Conservation (phyloP, 1,284 basidiomycete genomes). For the Cryptococcus hybrid region DNA sequence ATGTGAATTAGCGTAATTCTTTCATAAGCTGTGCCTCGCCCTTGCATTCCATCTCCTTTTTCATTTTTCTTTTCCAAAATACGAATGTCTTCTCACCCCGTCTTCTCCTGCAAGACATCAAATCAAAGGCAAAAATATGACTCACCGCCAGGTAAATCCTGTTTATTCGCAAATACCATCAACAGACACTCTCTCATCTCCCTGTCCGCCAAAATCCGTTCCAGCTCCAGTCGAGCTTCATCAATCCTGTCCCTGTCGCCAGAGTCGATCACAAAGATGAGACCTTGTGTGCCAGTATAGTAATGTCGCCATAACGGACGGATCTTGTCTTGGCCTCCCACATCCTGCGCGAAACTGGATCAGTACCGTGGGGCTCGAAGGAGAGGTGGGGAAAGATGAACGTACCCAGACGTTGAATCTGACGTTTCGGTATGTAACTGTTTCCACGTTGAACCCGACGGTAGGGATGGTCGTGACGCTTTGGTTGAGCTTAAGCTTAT, state of each 20-base stretch:
- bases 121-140: conserved; percentile 10
- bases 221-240: conserved; percentile 93
- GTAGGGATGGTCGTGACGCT: conserved; percentile 97
- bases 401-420: conserved; percentile 96
- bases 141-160: conserved; percentile 94
- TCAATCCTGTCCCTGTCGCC: conserved; percentile 92
- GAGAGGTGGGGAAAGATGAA: not conserved
- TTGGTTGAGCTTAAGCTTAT: conserved; percentile 99
- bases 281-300: conserved; percentile 65
- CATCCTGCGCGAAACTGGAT: conserved; percentile 59
- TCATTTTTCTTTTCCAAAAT: not conserved
- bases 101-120: not conserved
- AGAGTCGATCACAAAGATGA: conserved; percentile 64
- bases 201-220: conserved; percentile 92
- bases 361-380: not conserved
- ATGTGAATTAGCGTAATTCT: not conserved
- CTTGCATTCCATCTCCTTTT: not conserved
- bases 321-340: conserved; percentile 99
- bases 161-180: conserved; percentile 99
- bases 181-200: conserved; percentile 98
- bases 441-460: conserved; percentile 98
- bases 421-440: conserved; percentile 99
- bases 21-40: not conserved
- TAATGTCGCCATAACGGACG: conserved; percentile 98
- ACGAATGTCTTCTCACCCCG: not conserved